Conservation (phyloP, 768 basidiomycete genomes). For the Termitomyces sp. region DNA sequence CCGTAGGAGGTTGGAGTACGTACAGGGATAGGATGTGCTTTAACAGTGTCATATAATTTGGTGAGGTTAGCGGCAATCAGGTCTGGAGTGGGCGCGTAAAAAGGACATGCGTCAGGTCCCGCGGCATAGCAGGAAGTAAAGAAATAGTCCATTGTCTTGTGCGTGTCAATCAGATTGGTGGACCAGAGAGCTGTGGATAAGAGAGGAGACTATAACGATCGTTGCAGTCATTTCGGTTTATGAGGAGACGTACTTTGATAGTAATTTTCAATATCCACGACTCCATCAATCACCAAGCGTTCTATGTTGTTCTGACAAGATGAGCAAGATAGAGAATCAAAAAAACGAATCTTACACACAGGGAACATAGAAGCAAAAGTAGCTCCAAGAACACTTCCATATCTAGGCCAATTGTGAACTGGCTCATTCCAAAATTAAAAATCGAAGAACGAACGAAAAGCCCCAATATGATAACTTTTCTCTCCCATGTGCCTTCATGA, state of each 20-base stretch:
- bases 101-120: constrained; percentile 29
- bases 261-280: constrained; percentile 35
- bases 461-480: constrained; percentile 30
- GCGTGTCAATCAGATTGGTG: constrained; percentile 30
- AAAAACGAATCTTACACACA: constrained; percentile 5
- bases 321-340: background rate
- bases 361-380: constrained; percentile 25
- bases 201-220: background rate
- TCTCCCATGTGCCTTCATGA: constrained; percentile 24
- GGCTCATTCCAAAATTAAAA: background rate
- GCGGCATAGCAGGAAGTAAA: constrained; percentile 30
- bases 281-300: constrained; percentile 34
- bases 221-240: background rate
- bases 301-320: constrained; percentile 29
- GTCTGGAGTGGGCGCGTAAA: constrained; percentile 30
- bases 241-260: constrained; percentile 26
- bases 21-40: constrained; percentile 28
- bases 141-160: constrained; percentile 30
- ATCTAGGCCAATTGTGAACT: constrained; percentile 8
- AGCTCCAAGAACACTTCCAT: constrained; percentile 22
- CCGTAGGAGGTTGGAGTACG: constrained; percentile 25
- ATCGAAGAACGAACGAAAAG: constrained; percentile 19
- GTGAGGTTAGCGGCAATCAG: constrained; percentile 31
- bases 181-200: constrained; percentile 25
- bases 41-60: constrained; percentile 25